Evolutionary conservation across 257 asterid genomes (phyloP), one percentile per base, ranked within the genome.

Genomic region (Ajuga chamaepitys): DNA sequence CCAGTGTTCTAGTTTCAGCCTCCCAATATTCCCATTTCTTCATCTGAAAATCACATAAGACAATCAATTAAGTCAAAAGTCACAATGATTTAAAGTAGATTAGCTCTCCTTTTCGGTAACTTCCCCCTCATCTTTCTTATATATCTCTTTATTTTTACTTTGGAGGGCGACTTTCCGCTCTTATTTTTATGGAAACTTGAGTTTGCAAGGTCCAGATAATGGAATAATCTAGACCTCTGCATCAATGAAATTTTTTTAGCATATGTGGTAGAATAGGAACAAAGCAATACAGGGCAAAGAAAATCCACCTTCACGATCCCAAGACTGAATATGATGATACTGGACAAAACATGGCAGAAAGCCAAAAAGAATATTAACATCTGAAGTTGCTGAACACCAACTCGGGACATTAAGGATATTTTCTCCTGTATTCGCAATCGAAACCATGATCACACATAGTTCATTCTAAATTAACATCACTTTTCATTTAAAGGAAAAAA

Each of bases 21-120:
- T 88, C 96, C 96, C 96, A 88, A 48, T 72, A 44, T 60, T 82
- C 70, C 95, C 96, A 88, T 71, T 75, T 86, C 67, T 77, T 79
- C 92, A 86, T 86, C 95, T 88, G 79, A 24, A 75, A 68, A 74
- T 63, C 38, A 50, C 55, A 74, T 3, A 58, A 6, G 9, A 22
- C 8, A 22, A 18, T 18, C 28, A 34, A n/a, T 52, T 37, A 11
- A 58, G 21, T 24, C 48, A 42, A 18, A 44, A 46, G 44, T 21
- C 45, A 12, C 47, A 26, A 2, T 3, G 9, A 66, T 35, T 14
- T 40, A 25, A 47, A 26, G 41, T 53, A 32, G 37, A 18, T 20
- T 9, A 35, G 7, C 20, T 38, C 58, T 47, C 20, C 32, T 34
- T 40, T 57, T 46, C 32, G 12, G 28, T 10, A 14, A 44, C 26